Base-by-base conservation (phyloP, 2,329 filamentous ascomycete genomes). In the Amauroascus verrucosus region DNA sequence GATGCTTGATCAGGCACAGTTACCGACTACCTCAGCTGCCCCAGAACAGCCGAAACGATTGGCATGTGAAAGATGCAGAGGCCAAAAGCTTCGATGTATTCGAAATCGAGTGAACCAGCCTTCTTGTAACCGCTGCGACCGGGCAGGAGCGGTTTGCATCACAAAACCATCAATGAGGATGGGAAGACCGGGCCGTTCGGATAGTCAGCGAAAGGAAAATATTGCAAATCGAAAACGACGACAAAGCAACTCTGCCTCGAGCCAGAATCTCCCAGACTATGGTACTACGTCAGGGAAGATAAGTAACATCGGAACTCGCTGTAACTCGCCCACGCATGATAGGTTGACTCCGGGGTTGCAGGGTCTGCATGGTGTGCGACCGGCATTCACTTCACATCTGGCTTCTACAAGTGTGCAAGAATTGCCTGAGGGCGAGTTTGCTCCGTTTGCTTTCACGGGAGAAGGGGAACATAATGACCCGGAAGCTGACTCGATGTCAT, bases 51-150 rank as follows among this genome's bases (percentile, higher is more conserved):
- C 49, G 28, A 51, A 51, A 20, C 38, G 49, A 45, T 13, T 51
- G 20, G 49, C 49, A 51, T 51, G 49, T 45, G 49, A 51, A 45
- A 45, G 49, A 45, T 51, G 49, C 38, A 51, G 49, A 51, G 49
- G 49, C 13, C 49, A 51, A 28, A 51, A 51, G 16, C 49, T 51
- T 44, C 49, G 49, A 26, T 51, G 49, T 40, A 51, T 51, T 7
- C 38, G 49, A 28, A 51, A 51, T 45, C 38, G 49, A 51, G 30
- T 51, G 22, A 44, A 51, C 18, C 49, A 51, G 20, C 49, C 22
- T 24, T 51, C 41, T 37, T 51, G 49, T 35, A 45, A 51, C 37
- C 49, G 49, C 16, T 51, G 49, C 32, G 41, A 51, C 6, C 49
- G 49, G 30, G 49, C 49, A 30, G 49, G 49, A 45, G 49, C 49